phyloP scores from a whole-genome alignment of 331 rosid species.

The Acacia concinna region DNA sequence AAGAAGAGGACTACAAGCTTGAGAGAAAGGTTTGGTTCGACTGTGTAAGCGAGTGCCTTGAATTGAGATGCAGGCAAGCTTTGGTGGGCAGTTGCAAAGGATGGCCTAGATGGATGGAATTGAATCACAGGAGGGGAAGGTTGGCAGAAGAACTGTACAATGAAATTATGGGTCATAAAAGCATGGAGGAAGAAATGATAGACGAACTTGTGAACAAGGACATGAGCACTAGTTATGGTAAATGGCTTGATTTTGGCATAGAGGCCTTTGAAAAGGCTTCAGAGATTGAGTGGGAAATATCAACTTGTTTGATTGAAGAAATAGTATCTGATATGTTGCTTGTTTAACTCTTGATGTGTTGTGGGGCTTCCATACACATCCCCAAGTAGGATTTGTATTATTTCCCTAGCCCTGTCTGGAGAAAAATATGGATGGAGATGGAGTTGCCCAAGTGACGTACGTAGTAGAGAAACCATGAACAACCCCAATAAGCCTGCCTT shows the following conservation, averaged over 20 bases:
- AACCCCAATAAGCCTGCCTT: slow-evolving; percentile 2
- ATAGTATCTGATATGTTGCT: slow-evolving; percentile 59
- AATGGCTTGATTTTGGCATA: slow-evolving; percentile 66
- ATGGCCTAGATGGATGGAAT: slow-evolving; percentile 46
- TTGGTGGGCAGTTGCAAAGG: slow-evolving; percentile 55
- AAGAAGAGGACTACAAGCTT: slow-evolving; percentile 55
- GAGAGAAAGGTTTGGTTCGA: slow-evolving; percentile 70
- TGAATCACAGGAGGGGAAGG: slow-evolving; percentile 44
- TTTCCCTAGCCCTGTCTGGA: neutral
- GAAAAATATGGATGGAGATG: slow-evolving; percentile 17
- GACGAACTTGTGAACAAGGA: slow-evolving; percentile 80
- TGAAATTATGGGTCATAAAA: slow-evolving; percentile 60
- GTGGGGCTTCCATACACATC: slow-evolving; percentile 2
- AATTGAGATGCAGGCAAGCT: slow-evolving; percentile 46
- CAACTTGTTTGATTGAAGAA: slow-evolving; percentile 57
- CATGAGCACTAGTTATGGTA: slow-evolving; percentile 73
- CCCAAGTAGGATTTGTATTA: neutral
- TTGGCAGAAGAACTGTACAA: slow-evolving; percentile 62
- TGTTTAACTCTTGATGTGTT: slow-evolving; percentile 21
- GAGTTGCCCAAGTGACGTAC: neutral
- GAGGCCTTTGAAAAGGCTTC: slow-evolving; percentile 70
- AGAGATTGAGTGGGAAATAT: slow-evolving; percentile 58
- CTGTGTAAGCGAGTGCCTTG: slow-evolving; percentile 58
- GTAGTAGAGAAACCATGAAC: neutral
- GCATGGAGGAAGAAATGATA: slow-evolving; percentile 59